Base-by-base conservation (phyloP, 768 basidiomycete species). In the Suillus bovinus region DNA sequence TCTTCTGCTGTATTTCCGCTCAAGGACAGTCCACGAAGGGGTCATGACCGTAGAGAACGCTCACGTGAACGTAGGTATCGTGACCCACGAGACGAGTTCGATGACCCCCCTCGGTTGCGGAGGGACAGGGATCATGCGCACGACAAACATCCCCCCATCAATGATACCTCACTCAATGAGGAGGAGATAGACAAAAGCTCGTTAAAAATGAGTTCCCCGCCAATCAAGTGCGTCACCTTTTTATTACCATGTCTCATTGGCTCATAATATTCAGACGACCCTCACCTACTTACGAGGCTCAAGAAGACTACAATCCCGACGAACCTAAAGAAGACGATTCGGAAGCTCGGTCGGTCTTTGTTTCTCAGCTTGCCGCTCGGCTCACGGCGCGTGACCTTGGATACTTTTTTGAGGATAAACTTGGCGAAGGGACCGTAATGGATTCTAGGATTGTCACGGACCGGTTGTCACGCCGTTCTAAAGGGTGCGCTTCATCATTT, bases 371-470 rank as follows among this genome's bases (percentile, higher is more conserved):
- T 74, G 94, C 97, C 70, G 94, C 95, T 64, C 90, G 94, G 72
- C 86, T 99, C 74, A 98, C 96, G 63, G 94, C 96, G 69, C 88
- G 94, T 74, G 97, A 99, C 80, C 81, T 99, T 78, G 96, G 96
- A 67, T 93, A 95, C 79, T 99, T 99, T 82, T 99, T 99, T 72
- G 96, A 99, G 81, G 92, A 96, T 73, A 93, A 96, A 74, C 82
- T 98, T 50, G 96, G 96, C 24, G 92, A 94, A 79, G 89, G 90
- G 41, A 87, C 91, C 22, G 97, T 99, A 8, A 89, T 96, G 82
- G 97, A 99, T 71, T 92, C 96, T 31, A 82, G 95, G 63, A 95
- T 99, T 71, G 97, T 99, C 38, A 96, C 95, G 1, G 97, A 99
- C 71, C 83, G 96, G 69, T 79, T 97, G 60, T 96, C 96, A 27